phyloP scores from a whole-genome alignment of 2,329 filamentous ascomycete species.

The Aspergillus quadrilineatus region DNA sequence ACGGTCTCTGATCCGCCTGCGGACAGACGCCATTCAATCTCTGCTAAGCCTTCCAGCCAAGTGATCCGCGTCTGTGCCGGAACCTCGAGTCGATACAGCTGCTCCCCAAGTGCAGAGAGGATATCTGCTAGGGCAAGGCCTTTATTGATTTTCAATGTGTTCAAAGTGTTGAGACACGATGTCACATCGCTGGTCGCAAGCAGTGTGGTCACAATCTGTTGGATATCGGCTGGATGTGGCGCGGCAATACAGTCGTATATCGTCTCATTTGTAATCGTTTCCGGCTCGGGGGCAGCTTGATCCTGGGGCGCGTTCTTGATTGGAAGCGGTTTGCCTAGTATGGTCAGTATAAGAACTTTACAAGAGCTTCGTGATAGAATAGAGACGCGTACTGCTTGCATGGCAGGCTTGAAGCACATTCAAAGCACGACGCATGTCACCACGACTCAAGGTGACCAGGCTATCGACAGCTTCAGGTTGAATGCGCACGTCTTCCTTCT shows the following conservation, averaged over 20 bases:
- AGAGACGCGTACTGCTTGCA: conserved; percentile 68
- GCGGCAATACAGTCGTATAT: conserved; percentile 98
- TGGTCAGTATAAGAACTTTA: neutral
- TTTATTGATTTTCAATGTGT: conserved; percentile 78
- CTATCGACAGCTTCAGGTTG: conserved; percentile 76
- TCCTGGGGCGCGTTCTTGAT: conserved; percentile 60
- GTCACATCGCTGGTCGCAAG: conserved; percentile 84
- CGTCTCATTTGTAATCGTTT: conserved; percentile 83
- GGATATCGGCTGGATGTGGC: conserved; percentile 84
- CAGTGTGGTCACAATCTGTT: conserved; percentile 78
- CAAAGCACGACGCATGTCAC: conserved; percentile 90
- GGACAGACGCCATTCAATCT: conserved; percentile 88
- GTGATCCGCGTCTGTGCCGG: conserved; percentile 81
- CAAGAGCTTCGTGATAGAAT: neutral
- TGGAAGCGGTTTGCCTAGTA: conserved; percentile 65
- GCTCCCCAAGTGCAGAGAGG: conserved; percentile 78
- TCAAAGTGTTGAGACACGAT: conserved; percentile 82
- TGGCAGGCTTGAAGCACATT: conserved; percentile 97
- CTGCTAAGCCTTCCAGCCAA: conserved; percentile 87
- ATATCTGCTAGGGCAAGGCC: conserved; percentile 93
- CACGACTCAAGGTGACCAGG: conserved; percentile 82
- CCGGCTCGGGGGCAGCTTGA: conserved; percentile 62
- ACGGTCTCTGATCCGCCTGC: conserved; percentile 83
- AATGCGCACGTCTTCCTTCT: conserved; percentile 83
- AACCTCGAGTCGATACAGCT: conserved; percentile 79